These are phyloP conservation scores for Lepidium sativum DNA, from an alignment of 345 rosid species.

Conservation along the genomic window DNA sequence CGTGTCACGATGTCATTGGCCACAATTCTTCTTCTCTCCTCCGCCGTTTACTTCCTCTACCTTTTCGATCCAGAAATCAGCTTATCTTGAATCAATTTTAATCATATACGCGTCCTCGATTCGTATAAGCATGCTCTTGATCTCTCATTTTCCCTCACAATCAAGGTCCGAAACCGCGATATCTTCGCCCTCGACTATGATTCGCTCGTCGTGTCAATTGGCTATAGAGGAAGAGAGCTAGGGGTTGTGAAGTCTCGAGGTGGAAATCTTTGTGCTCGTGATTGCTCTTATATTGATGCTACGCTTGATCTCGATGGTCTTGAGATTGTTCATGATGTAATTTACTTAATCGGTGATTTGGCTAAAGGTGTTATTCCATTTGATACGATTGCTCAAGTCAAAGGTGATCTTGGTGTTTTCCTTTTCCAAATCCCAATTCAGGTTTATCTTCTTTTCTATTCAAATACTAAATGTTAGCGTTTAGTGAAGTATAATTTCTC, in stretches of 20 bases:
- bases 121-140: slow-evolving; percentile 45
- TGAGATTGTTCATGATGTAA: slow-evolving; percentile 54
- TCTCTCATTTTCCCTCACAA: slow-evolving; percentile 54
- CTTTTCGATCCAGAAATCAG: slow-evolving; percentile 61
- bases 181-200: slow-evolving; percentile 58
- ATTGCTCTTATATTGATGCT: slow-evolving; percentile 57
- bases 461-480: neutral
- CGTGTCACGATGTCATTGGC: too few relatives aligned
- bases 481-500: neutral
- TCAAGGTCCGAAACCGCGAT: slow-evolving; percentile 57
- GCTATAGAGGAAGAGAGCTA: slow-evolving; percentile 72
- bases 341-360: slow-evolving; percentile 71
- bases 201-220: slow-evolving; percentile 55
- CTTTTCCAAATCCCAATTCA: slow-evolving; percentile 54
- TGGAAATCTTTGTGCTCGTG: slow-evolving; percentile 51
- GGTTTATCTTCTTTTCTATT: slow-evolving; percentile 26
- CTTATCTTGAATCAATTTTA: slow-evolving; percentile 47
- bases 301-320: slow-evolving; percentile 71
- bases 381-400: slow-evolving; percentile 46
- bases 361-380: slow-evolving; percentile 61
- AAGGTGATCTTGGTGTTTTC: slow-evolving; percentile 55
- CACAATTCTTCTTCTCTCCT: slow-evolving; percentile 40
- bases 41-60: slow-evolving; percentile 46
- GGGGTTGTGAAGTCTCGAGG: slow-evolving; percentile 56
- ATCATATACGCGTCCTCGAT: slow-evolving; percentile 42